phyloP scores from a whole-genome alignment of 306 rosid genomes.

The Rosa multiflora region DNA sequence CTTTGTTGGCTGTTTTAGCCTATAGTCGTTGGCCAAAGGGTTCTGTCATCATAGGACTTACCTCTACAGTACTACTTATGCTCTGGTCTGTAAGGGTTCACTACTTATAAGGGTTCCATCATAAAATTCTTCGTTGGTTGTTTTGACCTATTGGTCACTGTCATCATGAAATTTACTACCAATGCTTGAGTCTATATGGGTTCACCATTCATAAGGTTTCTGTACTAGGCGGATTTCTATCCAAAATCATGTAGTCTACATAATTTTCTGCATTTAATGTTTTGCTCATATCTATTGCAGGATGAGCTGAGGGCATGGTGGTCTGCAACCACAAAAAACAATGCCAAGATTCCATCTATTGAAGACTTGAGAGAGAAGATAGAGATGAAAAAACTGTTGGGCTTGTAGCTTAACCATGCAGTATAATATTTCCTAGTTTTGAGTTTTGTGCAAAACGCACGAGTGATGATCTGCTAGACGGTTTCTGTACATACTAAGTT shows the following conservation, averaged over 20 bases:
- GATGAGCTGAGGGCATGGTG: slow-evolving; percentile 95
- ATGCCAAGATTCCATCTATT: slow-evolving; percentile 49
- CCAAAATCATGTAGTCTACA: neutral
- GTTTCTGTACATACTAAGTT: slow-evolving; percentile 4
- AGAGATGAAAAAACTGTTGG: slow-evolving; percentile 51
- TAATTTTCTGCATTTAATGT: neutral
- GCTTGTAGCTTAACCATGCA: slow-evolving; percentile 46
- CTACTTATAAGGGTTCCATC: neutral
- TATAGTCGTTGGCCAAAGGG: neutral
- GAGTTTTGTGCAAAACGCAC: neutral
- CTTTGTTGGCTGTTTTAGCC: neutral
- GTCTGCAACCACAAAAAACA: slow-evolving; percentile 47
- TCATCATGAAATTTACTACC: neutral
- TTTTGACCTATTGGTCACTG: neutral
- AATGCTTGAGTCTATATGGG: neutral
- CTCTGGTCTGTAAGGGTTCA: neutral
- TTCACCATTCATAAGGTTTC: neutral
- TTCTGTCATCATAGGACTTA: neutral
- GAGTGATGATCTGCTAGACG: neutral
- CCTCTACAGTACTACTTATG: neutral
- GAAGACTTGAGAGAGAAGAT: slow-evolving; percentile 54
- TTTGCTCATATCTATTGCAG: slow-evolving; percentile 37
- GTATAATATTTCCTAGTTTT: neutral
- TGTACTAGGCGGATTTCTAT: neutral
- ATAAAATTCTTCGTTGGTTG: neutral